Conservation (phyloP, 345 rosid genomes). For the Moricandia arvensis region DNA sequence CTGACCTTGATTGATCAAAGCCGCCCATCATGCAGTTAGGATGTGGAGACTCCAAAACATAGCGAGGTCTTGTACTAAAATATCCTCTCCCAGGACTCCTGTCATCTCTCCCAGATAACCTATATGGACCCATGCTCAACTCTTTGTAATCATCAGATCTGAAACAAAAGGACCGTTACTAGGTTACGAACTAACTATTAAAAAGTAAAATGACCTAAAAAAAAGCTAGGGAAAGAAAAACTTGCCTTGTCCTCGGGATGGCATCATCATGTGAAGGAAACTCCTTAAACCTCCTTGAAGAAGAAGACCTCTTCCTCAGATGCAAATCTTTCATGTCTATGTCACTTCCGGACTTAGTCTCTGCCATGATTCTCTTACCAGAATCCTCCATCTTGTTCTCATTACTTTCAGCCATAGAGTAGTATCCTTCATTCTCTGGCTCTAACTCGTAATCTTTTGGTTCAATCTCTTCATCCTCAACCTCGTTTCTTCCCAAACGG, state of each 20-base stretch:
- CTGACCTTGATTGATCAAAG: constrained; percentile 29
- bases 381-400: constrained; percentile 38
- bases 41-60: constrained; percentile 35
- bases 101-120: background rate
- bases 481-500: constrained; percentile 10
- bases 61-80: too few relatives aligned
- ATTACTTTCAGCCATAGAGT: constrained; percentile 30
- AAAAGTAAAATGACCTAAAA: background rate
- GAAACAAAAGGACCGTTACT: background rate
- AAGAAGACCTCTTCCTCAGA: background rate
- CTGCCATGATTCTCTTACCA: constrained; percentile 25
- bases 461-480: too few relatives aligned
- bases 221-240: background rate
- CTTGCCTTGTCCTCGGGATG: constrained; percentile 46
- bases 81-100: too few relatives aligned
- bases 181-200: background rate
- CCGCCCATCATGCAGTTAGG: constrained; percentile 35
- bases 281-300: constrained; percentile 18
- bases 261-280: constrained; percentile 31
- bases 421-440: constrained; percentile 3
- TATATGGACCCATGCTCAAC: background rate
- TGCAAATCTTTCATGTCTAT: constrained; percentile 15
- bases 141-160: background rate
- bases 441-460: too few relatives aligned
- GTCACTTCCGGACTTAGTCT: constrained; percentile 20